Percentiles rank a stretch among this genome's conserved stretches.
Evolutionary conservation across 2,329 filamentous ascomycete genomes (phyloP).

Genomic region (Aureobasidium sp.): DNA sequence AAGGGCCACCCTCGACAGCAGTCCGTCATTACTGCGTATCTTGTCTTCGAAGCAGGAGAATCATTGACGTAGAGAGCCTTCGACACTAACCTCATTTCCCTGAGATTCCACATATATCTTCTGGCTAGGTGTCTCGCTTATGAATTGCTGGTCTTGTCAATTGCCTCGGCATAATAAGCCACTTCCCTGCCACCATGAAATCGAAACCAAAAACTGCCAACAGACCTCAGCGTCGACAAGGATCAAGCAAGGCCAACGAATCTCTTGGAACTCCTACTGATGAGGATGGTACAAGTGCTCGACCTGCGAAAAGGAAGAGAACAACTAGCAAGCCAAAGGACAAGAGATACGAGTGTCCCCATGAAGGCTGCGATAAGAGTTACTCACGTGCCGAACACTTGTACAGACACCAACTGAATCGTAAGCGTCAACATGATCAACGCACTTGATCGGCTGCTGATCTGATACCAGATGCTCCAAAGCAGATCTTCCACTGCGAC

Average conservation of each 20-base stretch:
- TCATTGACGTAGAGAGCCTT: no score
- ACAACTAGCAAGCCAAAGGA: constrained; percentile 34
- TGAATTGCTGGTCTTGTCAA: background rate
- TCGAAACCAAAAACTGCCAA: background rate
- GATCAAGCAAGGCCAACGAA: background rate
- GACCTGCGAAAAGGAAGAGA: background rate
- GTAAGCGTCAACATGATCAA: constrained; percentile 40
- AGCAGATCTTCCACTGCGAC: constrained; percentile 90
- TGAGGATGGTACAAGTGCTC: background rate
- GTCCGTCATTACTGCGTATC: background rate
- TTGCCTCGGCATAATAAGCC: background rate
- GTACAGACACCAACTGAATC: constrained; percentile 93
- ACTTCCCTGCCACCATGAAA: background rate
- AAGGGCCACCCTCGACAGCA: background rate
- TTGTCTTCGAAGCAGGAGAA: no score
- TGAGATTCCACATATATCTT: background rate
- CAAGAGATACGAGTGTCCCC: constrained; percentile 63
- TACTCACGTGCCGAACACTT: constrained; percentile 95
- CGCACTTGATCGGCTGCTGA: background rate
- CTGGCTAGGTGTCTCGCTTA: background rate
- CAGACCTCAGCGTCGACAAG: background rate
- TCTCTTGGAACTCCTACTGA: background rate
- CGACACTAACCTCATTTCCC: background rate
- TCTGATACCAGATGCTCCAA: constrained; percentile 61
- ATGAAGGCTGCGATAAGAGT: constrained; percentile 84